Evolutionary conservation across 176 grass and related monocot genomes (phyloP), one percentile per base, ranked within the genome.

Genomic region (Canna indica): DNA sequence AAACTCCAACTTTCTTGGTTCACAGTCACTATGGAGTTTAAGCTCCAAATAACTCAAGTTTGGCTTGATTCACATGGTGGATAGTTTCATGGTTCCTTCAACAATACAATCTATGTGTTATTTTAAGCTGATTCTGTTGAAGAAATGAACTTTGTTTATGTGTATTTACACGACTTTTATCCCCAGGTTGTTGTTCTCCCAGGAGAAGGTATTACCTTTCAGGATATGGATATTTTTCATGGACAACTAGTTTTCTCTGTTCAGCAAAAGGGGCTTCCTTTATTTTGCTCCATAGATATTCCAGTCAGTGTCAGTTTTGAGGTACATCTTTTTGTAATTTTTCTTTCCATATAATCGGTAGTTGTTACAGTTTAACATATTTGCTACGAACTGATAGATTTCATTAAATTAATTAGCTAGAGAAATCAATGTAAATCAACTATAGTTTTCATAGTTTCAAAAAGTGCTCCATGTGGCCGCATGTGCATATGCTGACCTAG

Each of bases 211-310:
- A 83, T 64, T 32, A 68, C 58, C 56, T 83, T 92, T 87, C 79
- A 92, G 75, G 93, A 92, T 81, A 92, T 97, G 88, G 86, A 92
- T 64, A 92, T 97, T 57, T 97, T 92, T 74, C 84, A 92, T 48
- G 77, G 72, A 67, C 71, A 89, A 87, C 78, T 97, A 75, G 84
- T 92, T 74, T 79, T 92, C 53, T 97, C 84, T 85, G 58, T 97
- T 85, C 79, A 16, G 3, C 86, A 85, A 73, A 78, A 87, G 18
- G 88, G 88, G 3, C 60, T 69, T 81, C 74, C 84, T 68, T 48
- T 85, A 45, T 87, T 92, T 90, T 97, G 93, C 64, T 91, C 93
- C 34, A 81, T 92, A 34, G 50, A 87, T 88, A 74, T 92, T 77
- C 84, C 88, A 25, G 81, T 87, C 68, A 75, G 83, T 83, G 50